Conservation (phyloP, 2,329 filamentous ascomycete genomes). For the Colletotrichum lindemuthianum region DNA sequence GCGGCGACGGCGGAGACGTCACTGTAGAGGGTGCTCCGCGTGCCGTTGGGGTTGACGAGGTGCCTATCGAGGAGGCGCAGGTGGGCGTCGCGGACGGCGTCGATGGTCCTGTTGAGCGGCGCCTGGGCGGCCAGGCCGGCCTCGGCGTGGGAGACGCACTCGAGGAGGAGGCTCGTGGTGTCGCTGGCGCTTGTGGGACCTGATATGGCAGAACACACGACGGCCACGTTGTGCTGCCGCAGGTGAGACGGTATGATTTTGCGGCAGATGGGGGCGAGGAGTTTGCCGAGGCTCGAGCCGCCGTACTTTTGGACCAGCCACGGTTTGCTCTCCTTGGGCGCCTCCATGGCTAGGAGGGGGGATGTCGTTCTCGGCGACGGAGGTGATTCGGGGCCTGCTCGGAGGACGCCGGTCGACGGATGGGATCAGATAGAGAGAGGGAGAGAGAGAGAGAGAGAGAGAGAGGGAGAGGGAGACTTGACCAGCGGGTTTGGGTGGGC, state of each 20-base stretch:
- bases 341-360: constrained; percentile 21
- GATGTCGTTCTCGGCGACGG: background rate
- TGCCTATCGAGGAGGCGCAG: constrained; percentile 45
- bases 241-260: constrained; percentile 32
- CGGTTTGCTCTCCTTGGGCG: constrained; percentile 52
- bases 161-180: constrained; percentile 85
- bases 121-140: constrained; percentile 52
- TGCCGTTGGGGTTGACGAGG: constrained; percentile 72
- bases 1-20: constrained; percentile 83
- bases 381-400: background rate
- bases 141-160: constrained; percentile 28
- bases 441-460: background rate
- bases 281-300: constrained; percentile 94
- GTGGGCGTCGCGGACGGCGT: constrained; percentile 15
- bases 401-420: background rate
- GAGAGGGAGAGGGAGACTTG: background rate
- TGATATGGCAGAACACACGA: constrained; percentile 95
- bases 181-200: constrained; percentile 93
- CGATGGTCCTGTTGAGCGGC: constrained; percentile 28
- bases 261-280: constrained; percentile 71
- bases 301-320: constrained; percentile 97
- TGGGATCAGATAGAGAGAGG: background rate
- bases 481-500: constrained; percentile 1
- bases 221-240: constrained; percentile 76
- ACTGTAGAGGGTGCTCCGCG: constrained; percentile 82